Evolutionary conservation across 345 rosid genomes (phyloP).

Genomic region (Conringia planisiliqua): DNA sequence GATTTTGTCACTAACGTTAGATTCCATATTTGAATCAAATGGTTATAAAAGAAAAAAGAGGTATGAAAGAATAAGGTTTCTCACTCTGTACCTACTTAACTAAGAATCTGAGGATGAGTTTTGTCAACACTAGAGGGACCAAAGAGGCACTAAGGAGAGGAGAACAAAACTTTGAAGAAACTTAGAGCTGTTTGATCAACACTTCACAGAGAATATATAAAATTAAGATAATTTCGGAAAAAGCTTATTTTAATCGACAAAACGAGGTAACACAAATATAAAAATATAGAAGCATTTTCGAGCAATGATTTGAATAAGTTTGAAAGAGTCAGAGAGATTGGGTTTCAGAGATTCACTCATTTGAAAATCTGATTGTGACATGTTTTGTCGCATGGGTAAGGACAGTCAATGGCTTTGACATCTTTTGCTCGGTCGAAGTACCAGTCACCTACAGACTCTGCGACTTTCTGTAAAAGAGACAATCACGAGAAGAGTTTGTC

Average conservation of each 20-base stretch:
- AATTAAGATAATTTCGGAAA: background rate
- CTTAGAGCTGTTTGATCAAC: background rate
- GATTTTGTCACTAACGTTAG: conserved; percentile 11
- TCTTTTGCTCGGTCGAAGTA: conserved; percentile 51
- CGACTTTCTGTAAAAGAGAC: conserved; percentile 54
- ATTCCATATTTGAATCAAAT: conserved; percentile 9
- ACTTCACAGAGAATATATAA: background rate
- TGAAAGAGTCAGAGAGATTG: background rate
- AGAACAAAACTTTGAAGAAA: background rate
- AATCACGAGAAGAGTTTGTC: background rate
- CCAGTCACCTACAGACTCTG: conserved; percentile 85
- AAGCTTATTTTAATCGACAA: background rate
- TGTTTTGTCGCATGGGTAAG: conserved; percentile 73
- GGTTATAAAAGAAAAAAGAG: background rate
- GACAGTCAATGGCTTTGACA: conserved; percentile 62
- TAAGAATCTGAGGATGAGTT: background rate
- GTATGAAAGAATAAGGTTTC: conserved; percentile 13
- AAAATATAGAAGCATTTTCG: no score
- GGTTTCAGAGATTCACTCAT: conserved; percentile 36
- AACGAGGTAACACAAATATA: no score
- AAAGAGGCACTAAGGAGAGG: background rate
- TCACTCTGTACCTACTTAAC: background rate
- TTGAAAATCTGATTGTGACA: conserved; percentile 70
- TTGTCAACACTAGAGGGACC: background rate
- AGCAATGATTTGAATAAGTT: background rate